Evolutionary conservation across 495 filamentous ascomycete genomes (phyloP), one percentile per base, ranked within the genome.

Genomic region (Polyplosphaeria fusca): DNA sequence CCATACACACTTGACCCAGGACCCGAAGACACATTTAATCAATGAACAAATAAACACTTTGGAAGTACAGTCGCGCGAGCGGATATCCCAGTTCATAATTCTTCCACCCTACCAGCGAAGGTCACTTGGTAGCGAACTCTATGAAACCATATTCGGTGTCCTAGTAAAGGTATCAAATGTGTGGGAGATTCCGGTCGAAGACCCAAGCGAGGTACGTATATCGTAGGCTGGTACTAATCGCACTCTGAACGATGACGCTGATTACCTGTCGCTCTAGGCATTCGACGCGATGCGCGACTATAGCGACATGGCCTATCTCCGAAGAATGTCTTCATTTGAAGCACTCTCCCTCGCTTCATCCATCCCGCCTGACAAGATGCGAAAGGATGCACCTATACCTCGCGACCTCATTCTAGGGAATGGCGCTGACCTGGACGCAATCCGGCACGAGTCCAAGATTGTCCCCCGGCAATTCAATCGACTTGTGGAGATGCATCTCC

Each of bases 121-220:
- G 44, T 88, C 88, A 18, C 82, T 93, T 58, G 93, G 94, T 43
- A 79, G 82, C 14, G 76, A 82, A 38, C 82, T 98, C 48, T 98
- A 96, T 76, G 82, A 81, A 49, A 76, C 82, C 30, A 87, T 97
- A 63, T 86, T 87, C 59, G 67, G 75, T 0, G 71, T 79, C 55
- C 87, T 86, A 66, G 75, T 83, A 53, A 68, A 76, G 22, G 78
- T 85, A 43, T 61, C 80, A 0, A 79, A 81, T 19, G 83, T 87
- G 24, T 73, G 79, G 43, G 93, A 99, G 69, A 77, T 99, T 61
- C 93, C 92, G 0, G 88, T 99, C 18, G 93, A 99, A 71, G 91
- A 97, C 63, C 93, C 93, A 0, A 96, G 91, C 65, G 91, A 97
- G 68, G n/a, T n/a, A n/a, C n/a, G n/a, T n/a, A n/a, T n/a, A n/a